These are phyloP conservation scores for Borovskyia barvae DNA, from an alignment of 208 protist species.

Conservation along the genomic window DNA sequence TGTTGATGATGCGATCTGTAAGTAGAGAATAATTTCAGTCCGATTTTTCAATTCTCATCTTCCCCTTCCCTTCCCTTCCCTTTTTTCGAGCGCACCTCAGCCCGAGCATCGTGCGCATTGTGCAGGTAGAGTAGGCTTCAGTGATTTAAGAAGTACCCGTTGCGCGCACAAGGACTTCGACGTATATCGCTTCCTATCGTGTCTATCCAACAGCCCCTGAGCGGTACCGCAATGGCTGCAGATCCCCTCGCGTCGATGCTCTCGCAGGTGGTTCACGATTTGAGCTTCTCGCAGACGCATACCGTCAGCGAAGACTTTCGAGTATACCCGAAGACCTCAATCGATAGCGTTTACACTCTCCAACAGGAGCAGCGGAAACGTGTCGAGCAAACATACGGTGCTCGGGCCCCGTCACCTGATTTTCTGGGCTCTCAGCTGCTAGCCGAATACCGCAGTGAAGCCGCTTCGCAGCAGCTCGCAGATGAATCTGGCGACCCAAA, in stretches of 20 bases:
- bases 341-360: conserved; percentile 63
- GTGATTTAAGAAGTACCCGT: too few species aligned
- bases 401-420: conserved; percentile 42
- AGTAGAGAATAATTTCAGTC: too few species aligned
- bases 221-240: conserved; percentile 13
- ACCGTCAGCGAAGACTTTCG: conserved; percentile 76
- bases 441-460: conserved; percentile 72
- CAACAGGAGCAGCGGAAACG: conserved; percentile 79
- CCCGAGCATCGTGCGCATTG: too few species aligned
- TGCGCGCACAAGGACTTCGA: too few species aligned
- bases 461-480: conserved; percentile 51
- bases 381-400: conserved; percentile 66
- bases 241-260: conserved; percentile 23
- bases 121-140: too few species aligned
- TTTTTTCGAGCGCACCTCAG: too few species aligned
- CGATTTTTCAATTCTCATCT: too few species aligned
- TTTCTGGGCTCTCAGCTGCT: conserved; percentile 68
- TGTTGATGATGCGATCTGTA: too few species aligned
- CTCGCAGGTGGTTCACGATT: conserved; percentile 46
- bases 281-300: conserved; percentile 77
- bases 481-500: conserved; percentile 46
- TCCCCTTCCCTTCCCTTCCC: too few species aligned
- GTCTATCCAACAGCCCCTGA: too few species aligned
- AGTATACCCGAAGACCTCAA: conserved; percentile 54
- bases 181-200: too few species aligned